Evolutionary conservation across 148 eudicot genomes (phyloP), one percentile per base, ranked within the genome.

Genomic region (Agrostemma githago): DNA sequence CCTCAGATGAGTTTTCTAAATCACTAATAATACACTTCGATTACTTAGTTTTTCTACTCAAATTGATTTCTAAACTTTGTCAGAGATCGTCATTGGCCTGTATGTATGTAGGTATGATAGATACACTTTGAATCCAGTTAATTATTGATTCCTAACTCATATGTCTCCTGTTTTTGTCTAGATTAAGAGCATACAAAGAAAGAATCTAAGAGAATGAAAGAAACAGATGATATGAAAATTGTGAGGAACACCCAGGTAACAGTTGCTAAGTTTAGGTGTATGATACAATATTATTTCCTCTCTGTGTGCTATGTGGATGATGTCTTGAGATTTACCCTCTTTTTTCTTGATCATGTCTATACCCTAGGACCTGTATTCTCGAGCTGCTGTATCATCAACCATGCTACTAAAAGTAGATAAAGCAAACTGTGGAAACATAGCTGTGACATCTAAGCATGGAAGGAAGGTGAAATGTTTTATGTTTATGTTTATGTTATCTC

Each of bases 391-490:
- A 34, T 84, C 88, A 61, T 87, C 93, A 75, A 83, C 74, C 73
- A 72, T 90, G 88, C 77, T 90, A 53, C 88, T 86, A 80, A 87
- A 86, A 74, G 92, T 84, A 59, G 93, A 87, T 76, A 88, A 89
- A 76, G 83, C 54, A 76, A 92, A 92, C 58, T 62, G 88, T 53
- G 93, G 87, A 78, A 84, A 74, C 79, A 68, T 76, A 42, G 85
- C 79, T 85, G 86, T 78, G 66, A 83, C 87, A 34, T 91, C 98
- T 21, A 88, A 90, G 83, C 97, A 90, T 72, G 88, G 97, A 81
- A 85, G 86, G 82, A 95, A 90, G 91, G 98, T 95, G 39, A 78
- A 82, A 57, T 73, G 68, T 58, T 64, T 10, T 53, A n/a, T n/a
- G n/a, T n/a, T n/a, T n/a, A n/a, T n/a, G 37, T 67, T 40, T 58